Conservation (phyloP, 352 stramenopile species). For the Achlya hypogyna region DNA sequence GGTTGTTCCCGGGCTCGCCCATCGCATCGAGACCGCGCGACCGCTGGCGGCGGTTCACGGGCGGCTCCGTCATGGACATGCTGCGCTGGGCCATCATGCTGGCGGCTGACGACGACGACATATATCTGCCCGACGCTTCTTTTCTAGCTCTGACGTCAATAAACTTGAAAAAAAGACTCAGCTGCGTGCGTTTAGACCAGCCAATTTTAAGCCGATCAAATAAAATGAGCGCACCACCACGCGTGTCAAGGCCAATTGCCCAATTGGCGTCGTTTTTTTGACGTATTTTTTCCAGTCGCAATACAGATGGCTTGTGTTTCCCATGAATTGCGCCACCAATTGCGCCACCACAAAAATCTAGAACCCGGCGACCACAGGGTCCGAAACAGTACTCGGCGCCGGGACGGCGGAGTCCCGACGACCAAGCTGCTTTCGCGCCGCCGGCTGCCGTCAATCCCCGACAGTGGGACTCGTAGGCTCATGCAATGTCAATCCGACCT, state of each 20-base stretch:
- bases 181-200: not conserved
- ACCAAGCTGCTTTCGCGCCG: too few species aligned
- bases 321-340: not conserved
- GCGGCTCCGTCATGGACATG: conserved; percentile 1
- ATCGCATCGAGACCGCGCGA: not conserved
- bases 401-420: too few species aligned
- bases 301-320: not conserved
- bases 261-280: not conserved
- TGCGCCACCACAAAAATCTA: not conserved
- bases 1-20: not conserved
- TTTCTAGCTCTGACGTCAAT: conserved; percentile 10
- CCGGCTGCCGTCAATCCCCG: too few species aligned
- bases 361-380: not conserved
- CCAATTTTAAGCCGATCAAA: not conserved
- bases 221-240: too few species aligned
- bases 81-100: not conserved
- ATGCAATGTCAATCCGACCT: not conserved
- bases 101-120: not conserved
- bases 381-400: too few species aligned
- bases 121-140: conserved; percentile 4
- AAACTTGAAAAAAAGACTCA: not conserved
- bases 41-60: not conserved
- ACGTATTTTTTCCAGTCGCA: too few species aligned
- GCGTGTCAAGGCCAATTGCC: too few species aligned
- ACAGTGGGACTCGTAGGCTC: too few species aligned